Evolutionary conservation across 2,329 filamentous ascomycete genomes (phyloP).

Genomic region (Diaporthe australafricana): DNA sequence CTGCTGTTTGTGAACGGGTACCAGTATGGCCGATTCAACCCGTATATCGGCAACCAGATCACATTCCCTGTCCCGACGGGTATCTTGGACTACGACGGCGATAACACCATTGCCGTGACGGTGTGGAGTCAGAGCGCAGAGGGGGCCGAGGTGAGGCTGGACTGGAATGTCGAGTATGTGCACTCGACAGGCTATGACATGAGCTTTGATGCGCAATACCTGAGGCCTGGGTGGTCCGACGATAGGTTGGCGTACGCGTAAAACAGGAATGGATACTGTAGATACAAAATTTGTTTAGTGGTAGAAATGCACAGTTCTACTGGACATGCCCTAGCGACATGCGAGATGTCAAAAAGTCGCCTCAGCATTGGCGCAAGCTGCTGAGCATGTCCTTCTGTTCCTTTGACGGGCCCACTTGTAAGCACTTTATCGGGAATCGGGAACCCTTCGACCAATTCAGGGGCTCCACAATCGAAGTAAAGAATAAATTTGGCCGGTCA

Average conservation of each 20-base stretch:
- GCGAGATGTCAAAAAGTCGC: background rate
- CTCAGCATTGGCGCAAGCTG: background rate
- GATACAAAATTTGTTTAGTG: background rate
- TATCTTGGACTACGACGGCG: constrained; percentile 66
- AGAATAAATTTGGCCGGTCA: too few relatives aligned
- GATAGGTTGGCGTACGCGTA: constrained; percentile 51
- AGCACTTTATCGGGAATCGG: background rate
- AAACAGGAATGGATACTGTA: background rate
- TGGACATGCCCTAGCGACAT: constrained; percentile 7
- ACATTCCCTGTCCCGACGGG: constrained; percentile 71
- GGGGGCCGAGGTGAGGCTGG: constrained; percentile 61
- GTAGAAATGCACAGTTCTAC: constrained; percentile 25
- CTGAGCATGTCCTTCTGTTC: background rate
- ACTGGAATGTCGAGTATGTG: constrained; percentile 65
- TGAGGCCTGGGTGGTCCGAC: constrained; percentile 63
- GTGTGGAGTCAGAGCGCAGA: constrained; percentile 69
- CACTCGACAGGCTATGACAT: constrained; percentile 64
- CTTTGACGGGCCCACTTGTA: background rate
- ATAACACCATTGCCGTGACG: constrained; percentile 68
- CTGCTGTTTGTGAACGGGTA: constrained; percentile 75
- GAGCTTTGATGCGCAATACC: constrained; percentile 57
- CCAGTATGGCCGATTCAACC: constrained; percentile 70
- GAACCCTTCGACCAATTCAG: background rate
- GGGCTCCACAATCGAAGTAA: background rate
- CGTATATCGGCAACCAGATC: constrained; percentile 70